phyloP scores from a whole-genome alignment of 208 protist species.

The Wallacemonas rigidus region DNA sequence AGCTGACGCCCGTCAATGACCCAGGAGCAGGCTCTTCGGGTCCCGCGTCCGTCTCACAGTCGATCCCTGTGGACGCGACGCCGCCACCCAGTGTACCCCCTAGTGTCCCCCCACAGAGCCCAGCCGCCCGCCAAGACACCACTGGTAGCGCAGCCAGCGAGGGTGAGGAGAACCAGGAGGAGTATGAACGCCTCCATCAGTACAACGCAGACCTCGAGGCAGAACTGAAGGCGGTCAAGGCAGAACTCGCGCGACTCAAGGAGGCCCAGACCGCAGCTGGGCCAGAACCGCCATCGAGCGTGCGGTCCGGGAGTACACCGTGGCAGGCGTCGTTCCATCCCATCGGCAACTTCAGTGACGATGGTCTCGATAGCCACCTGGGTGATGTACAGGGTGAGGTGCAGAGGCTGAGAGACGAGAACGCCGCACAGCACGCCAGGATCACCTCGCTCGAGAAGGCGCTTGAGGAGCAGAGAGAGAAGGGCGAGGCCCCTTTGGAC shows the following conservation, averaged over 20 bases:
- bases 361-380: conserved; percentile 4
- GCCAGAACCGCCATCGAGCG: not conserved
- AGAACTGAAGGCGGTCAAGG: not conserved
- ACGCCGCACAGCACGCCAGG: conserved; percentile 14
- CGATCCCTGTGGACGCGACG: conserved; percentile 14
- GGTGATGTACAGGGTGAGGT: conserved; percentile 5
- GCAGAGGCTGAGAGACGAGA: conserved; percentile 27
- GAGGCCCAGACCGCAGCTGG: not conserved
- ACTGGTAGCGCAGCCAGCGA: not conserved
- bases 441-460: conserved; percentile 20
- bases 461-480: not conserved
- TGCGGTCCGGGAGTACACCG: not conserved
- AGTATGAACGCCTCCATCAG: not conserved
- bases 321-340: not conserved
- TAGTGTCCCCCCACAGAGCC: conserved; percentile 7
- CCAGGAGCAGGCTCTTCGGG: not conserved
- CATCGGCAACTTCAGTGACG: not conserved
- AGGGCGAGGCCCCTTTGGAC: not conserved
- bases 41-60: not conserved
- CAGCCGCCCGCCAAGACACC: not conserved
- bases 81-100: conserved; percentile 13
- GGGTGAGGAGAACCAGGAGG: not conserved
- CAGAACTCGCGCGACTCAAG: conserved; percentile 3
- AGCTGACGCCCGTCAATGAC: not conserved
- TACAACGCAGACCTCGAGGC: conserved; percentile 17